Percentiles rank a stretch among this genome's conserved stretches.
phyloP scores from a whole-genome alignment of 1,284 basidiomycete species.

The Thelephora terrestris region DNA sequence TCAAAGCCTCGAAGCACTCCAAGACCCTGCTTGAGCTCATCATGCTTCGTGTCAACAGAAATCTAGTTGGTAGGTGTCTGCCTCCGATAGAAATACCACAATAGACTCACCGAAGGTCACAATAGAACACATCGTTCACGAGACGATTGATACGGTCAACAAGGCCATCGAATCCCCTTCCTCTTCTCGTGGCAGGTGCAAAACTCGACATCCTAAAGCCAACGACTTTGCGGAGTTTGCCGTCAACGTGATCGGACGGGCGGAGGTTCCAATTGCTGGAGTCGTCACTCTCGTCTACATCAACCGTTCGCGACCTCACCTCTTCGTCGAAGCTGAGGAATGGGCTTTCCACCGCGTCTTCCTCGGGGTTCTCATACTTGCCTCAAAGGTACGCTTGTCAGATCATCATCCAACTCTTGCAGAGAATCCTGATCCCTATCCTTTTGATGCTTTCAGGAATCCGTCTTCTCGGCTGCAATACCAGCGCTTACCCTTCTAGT shows the following conservation, averaged over 20 bases:
- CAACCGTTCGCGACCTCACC: conserved; percentile 57
- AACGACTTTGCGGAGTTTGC: conserved; percentile 51
- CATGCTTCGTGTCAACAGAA: conserved; percentile 44
- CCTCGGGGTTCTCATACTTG: conserved; percentile 60
- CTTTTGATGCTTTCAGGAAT: too few relatives aligned
- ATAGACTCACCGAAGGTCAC: conserved; percentile 5
- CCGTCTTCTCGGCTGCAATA: too few relatives aligned
- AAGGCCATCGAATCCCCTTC: conserved; percentile 56
- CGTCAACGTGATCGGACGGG: conserved; percentile 51
- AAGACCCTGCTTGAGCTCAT: conserved; percentile 55
- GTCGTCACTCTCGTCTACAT: conserved; percentile 62
- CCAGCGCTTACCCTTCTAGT: too few relatives aligned
- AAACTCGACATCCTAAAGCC: conserved; percentile 31
- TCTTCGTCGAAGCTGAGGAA: conserved; percentile 65
- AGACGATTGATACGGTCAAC: conserved; percentile 58
- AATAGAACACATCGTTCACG: conserved; percentile 57
- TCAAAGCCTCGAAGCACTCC: conserved; percentile 49
- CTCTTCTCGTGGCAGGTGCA: conserved; percentile 37
- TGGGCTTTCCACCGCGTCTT: conserved; percentile 72
- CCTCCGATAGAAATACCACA: conserved; percentile 1
- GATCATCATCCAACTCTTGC: too few relatives aligned
- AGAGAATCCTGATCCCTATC: too few relatives aligned
- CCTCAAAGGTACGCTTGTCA: conserved; percentile 48
- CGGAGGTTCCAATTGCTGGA: conserved; percentile 55
- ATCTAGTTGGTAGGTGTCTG: conserved; percentile 45